Conservation (phyloP, 169 alveolate species). For the Cytauxzoon felis region DNA sequence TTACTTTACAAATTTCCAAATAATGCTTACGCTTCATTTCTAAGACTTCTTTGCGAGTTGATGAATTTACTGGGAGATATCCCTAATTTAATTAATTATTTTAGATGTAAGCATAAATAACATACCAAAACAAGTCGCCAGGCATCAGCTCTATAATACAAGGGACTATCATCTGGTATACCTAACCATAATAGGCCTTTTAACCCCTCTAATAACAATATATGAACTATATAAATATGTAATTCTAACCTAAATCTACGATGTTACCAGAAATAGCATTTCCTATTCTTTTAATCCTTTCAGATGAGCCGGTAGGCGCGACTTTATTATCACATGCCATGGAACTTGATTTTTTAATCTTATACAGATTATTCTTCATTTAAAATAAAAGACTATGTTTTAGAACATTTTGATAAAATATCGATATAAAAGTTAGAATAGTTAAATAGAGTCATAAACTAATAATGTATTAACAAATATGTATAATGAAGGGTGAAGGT, state of each 20-base stretch:
- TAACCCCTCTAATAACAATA: conserved; percentile 47
- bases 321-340: not conserved
- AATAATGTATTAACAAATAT: too few species aligned
- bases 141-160: conserved; percentile 72
- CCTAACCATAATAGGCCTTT: conserved; percentile 77
- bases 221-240: not conserved
- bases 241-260: conserved; percentile 28
- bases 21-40: conserved; percentile 72
- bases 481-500: too few species aligned
- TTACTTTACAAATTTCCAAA: conserved; percentile 58
- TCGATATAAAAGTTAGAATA: too few species aligned
- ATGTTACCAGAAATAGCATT: conserved; percentile 25
- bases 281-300: conserved; percentile 33
- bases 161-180: conserved; percentile 75
- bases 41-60: conserved; percentile 63
- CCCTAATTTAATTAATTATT: conserved; percentile 56
- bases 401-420: too few species aligned
- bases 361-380: too few species aligned
- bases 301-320: conserved; percentile 5
- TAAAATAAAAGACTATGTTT: too few species aligned
- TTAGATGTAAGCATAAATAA: too few species aligned
- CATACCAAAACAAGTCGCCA: conserved; percentile 78
- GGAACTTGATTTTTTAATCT: too few species aligned
- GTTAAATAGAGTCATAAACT: too few species aligned
- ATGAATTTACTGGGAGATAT: conserved; percentile 75